Evolutionary conservation across 805 yeast species (phyloP), one percentile per base, ranked within the genome.

Genomic region (Candida ortonii): DNA sequence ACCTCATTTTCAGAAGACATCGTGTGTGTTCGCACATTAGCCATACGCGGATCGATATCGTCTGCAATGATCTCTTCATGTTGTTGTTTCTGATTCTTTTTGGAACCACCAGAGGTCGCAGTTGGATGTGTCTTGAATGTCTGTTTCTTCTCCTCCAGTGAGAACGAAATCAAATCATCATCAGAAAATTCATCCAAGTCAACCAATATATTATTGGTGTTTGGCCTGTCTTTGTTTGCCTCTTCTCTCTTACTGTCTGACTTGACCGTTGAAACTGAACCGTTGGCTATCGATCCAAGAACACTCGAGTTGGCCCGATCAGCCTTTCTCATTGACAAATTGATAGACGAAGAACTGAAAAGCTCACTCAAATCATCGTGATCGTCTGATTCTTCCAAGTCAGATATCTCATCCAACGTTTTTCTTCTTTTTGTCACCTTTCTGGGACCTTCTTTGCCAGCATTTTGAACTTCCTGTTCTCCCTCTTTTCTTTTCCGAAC

Each of bases 401-500:
- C 52, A 3, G 47, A 40, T 5, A 43, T 16, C 15, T 36, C 43
- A 9, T 28, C 44, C 26, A 47, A 24, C 7, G 36, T 15, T 10
- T 31, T 25, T 13, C 48, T 36, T 19, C 35, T 43, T 14, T 38
- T 40, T 4, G 13, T 30, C 17, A 17, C 22, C 16, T 25, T 21
- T 5, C n/a, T 24, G 8, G 31, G 32, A 6, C 30, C 22, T 12
- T 47, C 49, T 11, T 24, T 35, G 10, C 29, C 34, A 24, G 32
- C 32, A 15, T 29, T 36, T 22, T 25, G 33, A n/a, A 21, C 33
- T 16, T 50, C 53, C 4, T 47, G 34, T 5, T 48, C 39, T 19
- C 30, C 28, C 12, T 33, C 41, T 28, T 28, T 28, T 36, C 62
- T 64, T 20, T 57, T 55, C 8, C 38, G 22, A 0, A 79, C 70